A percentile compares a stretch with the other conserved stretches of the same genome.
Evolutionary conservation across 140 eudicot genomes (phyloP).

Genomic region (Stevia rebaudiana): DNA sequence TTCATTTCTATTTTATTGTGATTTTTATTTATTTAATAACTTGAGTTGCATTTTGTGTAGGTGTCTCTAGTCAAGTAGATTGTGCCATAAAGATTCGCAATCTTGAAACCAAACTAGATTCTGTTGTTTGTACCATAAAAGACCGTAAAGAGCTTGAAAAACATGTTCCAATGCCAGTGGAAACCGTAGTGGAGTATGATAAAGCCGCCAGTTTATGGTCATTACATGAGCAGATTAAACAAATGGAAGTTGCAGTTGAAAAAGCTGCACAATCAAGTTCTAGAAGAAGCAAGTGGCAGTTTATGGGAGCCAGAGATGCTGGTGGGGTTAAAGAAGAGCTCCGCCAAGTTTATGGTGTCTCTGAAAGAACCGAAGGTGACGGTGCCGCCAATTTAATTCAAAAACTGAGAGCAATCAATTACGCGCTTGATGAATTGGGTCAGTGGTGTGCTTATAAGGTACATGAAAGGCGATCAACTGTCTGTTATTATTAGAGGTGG

Average conservation of each 20-base stretch:
- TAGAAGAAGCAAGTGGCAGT: conserved; percentile 97
- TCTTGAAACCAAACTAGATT: conserved; percentile 87
- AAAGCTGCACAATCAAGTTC: conserved; percentile 88
- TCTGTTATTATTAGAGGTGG: conserved; percentile 1
- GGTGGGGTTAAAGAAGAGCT: conserved; percentile 85
- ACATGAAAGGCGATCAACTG: background rate
- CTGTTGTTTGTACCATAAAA: conserved; percentile 88
- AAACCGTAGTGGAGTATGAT: conserved; percentile 90
- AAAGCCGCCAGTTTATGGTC: conserved; percentile 94
- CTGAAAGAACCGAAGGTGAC: conserved; percentile 98
- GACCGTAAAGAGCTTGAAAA: conserved; percentile 95
- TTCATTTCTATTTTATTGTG: no score
- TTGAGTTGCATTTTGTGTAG: conserved; percentile 29
- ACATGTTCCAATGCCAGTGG: conserved; percentile 97
- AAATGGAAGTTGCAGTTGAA: conserved; percentile 89
- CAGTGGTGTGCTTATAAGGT: conserved; percentile 99
- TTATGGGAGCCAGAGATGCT: conserved; percentile 99
- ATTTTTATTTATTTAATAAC: background rate
- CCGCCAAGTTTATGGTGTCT: conserved; percentile 95
- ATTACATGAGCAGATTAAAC: conserved; percentile 85
- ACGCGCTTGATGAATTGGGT: conserved; percentile 98
- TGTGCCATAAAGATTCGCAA: conserved; percentile 95
- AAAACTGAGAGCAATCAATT: conserved; percentile 87
- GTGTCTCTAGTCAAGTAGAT: conserved; percentile 96
- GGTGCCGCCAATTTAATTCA: conserved; percentile 97